A percentile compares a stretch with the other conserved stretches of the same genome.
Conservation (phyloP, 2,329 filamentous ascomycete species). For the Cytospora leucostoma region DNA sequence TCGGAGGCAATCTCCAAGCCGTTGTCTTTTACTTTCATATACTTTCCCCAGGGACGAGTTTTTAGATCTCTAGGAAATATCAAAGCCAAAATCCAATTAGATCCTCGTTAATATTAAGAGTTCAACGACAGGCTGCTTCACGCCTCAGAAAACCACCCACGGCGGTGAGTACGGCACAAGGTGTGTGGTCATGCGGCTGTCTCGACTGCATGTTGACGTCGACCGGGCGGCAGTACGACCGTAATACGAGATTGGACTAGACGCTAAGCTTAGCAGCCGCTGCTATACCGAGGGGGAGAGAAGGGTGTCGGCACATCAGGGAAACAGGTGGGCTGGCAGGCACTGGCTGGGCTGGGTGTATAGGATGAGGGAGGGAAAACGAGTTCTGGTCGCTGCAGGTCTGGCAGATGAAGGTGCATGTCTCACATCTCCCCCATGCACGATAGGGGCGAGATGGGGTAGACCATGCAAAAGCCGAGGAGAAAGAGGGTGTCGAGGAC, state of each 20-base stretch:
- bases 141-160: neutral
- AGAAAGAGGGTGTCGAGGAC: slow-evolving; percentile 2
- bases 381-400: neutral
- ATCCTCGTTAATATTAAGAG: neutral
- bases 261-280: neutral
- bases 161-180: neutral
- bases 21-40: neutral
- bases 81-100: too few relatives aligned
- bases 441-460: neutral
- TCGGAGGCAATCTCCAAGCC: neutral
- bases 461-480: neutral
- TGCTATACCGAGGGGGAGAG: neutral
- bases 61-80: neutral
- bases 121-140: neutral
- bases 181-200: slow-evolving; percentile 11
- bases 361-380: slow-evolving; percentile 1
- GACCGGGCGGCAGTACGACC: neutral
- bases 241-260: slow-evolving; percentile 1
- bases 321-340: neutral
- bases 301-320: neutral
- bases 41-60: neutral
- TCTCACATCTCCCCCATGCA: slow-evolving; percentile 3
- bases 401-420: slow-evolving; percentile 10
- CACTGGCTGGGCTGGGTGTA: neutral
- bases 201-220: slow-evolving; percentile 5